These are phyloP conservation scores for Marchantia paleacea DNA, from an alignment of 225 moss, liverwort and hornwort species.

Conservation along the genomic window DNA sequence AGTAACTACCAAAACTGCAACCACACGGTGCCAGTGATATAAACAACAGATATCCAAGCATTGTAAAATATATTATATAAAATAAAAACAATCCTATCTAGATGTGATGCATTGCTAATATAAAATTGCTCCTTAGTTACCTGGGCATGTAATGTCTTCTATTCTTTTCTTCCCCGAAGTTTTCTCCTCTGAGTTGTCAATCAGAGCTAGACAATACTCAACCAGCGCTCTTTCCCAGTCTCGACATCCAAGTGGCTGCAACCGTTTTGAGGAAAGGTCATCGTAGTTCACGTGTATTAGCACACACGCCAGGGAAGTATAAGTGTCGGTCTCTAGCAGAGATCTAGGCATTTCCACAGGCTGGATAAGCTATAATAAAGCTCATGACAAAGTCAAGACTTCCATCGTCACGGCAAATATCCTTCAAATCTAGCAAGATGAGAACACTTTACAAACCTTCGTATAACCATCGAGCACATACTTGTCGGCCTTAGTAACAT, in stretches of 20 bases:
- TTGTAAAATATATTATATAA: background rate
- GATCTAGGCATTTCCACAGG: background rate
- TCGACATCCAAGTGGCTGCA: slow-evolving; percentile 86
- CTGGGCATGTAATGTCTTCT: slow-evolving; percentile 58
- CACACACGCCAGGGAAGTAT: background rate
- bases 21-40: background rate
- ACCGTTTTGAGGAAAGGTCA: background rate
- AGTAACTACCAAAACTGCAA: slow-evolving; percentile 55
- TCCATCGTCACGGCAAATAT: background rate
- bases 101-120: no score
- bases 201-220: slow-evolving; percentile 67
- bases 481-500: slow-evolving; percentile 64
- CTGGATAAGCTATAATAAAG: background rate
- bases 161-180: slow-evolving; percentile 41
- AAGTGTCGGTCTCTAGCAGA: background rate
- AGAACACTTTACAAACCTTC: slow-evolving; percentile 44
- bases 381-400: background rate
- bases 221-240: slow-evolving; percentile 91
- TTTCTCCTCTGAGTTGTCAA: slow-evolving; percentile 46
- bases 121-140: slow-evolving; percentile 17
- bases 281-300: background rate
- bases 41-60: background rate
- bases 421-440: background rate
- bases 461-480: slow-evolving; percentile 84
- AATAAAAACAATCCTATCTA: no score